A percentile compares a stretch with the other conserved stretches of the same genome.
phyloP scores from a whole-genome alignment of 495 filamentous ascomycete species.

The Daldinia caldariorum region DNA sequence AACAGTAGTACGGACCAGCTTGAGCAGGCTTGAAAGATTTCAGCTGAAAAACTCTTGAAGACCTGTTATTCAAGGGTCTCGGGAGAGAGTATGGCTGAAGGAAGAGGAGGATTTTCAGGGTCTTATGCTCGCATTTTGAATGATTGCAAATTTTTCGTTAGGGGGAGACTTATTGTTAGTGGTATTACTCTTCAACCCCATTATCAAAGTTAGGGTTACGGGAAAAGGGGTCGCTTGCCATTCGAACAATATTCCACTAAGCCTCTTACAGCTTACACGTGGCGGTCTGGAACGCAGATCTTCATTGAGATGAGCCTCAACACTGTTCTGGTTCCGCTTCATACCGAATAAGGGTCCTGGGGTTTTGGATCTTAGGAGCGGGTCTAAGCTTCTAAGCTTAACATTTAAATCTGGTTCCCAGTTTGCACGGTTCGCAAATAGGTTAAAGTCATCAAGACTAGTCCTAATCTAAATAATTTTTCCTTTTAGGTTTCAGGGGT shows the following conservation, averaged over 20 bases:
- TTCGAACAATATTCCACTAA: constrained; percentile 28
- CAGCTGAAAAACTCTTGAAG: background rate
- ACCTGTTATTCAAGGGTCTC: constrained; percentile 4
- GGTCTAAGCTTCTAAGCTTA: constrained; percentile 11
- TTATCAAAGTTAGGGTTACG: constrained; percentile 15
- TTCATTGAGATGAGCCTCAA: constrained; percentile 44
- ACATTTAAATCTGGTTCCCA: constrained; percentile 1
- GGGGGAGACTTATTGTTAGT: constrained; percentile 22
- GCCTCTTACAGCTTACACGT: constrained; percentile 36
- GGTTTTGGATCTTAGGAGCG: constrained; percentile 37
- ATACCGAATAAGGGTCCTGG: constrained; percentile 36
- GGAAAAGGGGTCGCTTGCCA: constrained; percentile 30
- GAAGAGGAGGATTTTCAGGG: constrained; percentile 1
- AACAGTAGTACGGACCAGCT: background rate
- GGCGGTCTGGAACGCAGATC: constrained; percentile 37
- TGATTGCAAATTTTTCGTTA: constrained; percentile 30
- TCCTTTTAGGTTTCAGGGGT: constrained; percentile 35
- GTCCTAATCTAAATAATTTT: constrained; percentile 22
- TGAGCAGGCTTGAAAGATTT: constrained; percentile 3
- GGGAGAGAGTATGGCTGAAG: background rate
- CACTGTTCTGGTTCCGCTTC: constrained; percentile 13
- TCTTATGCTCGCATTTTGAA: constrained; percentile 23
- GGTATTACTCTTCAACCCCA: constrained; percentile 18
- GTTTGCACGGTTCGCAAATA: constrained; percentile 28
- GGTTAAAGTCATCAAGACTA: constrained; percentile 19